Percentiles rank a stretch among this genome's conserved stretches.
Evolutionary conservation across 768 basidiomycete species (phyloP).

Genomic region (Collybiopsis luxurians): DNA sequence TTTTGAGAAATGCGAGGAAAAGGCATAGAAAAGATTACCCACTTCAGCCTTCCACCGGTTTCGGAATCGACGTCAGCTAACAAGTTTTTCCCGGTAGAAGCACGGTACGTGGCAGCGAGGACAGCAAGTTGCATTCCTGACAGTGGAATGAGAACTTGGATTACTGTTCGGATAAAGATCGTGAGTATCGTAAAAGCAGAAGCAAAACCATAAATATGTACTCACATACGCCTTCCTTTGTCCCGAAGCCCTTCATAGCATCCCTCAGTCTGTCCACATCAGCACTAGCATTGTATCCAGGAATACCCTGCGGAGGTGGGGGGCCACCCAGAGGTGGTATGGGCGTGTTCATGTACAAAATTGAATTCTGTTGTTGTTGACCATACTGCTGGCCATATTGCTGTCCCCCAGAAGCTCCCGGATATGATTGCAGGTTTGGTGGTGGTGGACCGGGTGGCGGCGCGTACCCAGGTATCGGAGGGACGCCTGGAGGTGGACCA

Average conservation of each 20-base stretch:
- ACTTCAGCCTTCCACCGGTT: neutral
- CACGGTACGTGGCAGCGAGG: neutral
- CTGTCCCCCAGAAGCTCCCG: neutral
- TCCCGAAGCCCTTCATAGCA: constrained; percentile 3
- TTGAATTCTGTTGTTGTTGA: neutral
- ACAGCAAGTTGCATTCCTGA: neutral
- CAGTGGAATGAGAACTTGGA: neutral
- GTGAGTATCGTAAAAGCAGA: neutral
- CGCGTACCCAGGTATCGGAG: neutral
- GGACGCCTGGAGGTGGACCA: neutral
- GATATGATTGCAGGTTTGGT: neutral
- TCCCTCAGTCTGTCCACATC: neutral
- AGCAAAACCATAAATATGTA: neutral
- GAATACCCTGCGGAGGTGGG: neutral
- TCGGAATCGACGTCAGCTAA: neutral
- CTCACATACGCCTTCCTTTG: constrained; percentile 1
- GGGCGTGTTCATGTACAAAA: neutral
- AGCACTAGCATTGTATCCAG: neutral
- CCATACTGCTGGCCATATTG: neutral
- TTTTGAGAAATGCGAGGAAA: neutral
- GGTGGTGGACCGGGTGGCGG: constrained; percentile 4
- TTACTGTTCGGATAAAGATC: neutral
- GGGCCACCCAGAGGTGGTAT: neutral
- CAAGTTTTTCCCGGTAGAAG: neutral
- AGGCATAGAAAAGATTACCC: neutral